Percentiles rank a stretch among this genome's conserved stretches.
phyloP scores from a whole-genome alignment of 2,329 filamentous ascomycete species.

The Cercospora beticola region DNA sequence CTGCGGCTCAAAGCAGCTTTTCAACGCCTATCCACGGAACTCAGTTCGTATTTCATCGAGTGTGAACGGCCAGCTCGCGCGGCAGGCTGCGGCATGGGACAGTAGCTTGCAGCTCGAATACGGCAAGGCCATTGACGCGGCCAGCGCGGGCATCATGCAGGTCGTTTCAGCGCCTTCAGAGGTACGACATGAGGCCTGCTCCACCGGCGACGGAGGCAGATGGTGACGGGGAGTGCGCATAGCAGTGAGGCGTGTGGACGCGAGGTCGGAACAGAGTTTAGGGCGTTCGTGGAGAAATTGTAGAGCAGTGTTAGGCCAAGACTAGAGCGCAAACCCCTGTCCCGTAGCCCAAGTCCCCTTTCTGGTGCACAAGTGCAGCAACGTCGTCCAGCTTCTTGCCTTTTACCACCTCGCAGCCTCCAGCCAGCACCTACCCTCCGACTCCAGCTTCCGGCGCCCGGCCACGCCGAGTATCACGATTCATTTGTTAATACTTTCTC shows the following conservation, averaged over 20 bases:
- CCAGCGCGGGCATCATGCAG: constrained; percentile 7
- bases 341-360: constrained; percentile 5
- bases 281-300: constrained; percentile 17
- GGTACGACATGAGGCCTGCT: neutral
- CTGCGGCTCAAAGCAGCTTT: neutral
- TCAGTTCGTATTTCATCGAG: neutral
- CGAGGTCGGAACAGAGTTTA: constrained; percentile 12
- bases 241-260: neutral
- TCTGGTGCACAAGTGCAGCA: constrained; percentile 7
- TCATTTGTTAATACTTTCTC: constrained; percentile 21
- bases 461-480: constrained; percentile 9
- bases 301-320: constrained; percentile 7
- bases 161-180: neutral
- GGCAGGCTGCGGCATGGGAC: constrained; percentile 1
- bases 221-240: neutral
- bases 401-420: constrained; percentile 5
- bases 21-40: neutral
- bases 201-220: neutral
- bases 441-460: constrained; percentile 14
- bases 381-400: constrained; percentile 18
- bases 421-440: constrained; percentile 12
- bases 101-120: constrained; percentile 1
- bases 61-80: neutral
- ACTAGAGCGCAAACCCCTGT: constrained; percentile 12
- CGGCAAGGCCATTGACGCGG: constrained; percentile 1